phyloP scores from a whole-genome alignment of 257 asterid species.

The Solanum raphanifolium region DNA sequence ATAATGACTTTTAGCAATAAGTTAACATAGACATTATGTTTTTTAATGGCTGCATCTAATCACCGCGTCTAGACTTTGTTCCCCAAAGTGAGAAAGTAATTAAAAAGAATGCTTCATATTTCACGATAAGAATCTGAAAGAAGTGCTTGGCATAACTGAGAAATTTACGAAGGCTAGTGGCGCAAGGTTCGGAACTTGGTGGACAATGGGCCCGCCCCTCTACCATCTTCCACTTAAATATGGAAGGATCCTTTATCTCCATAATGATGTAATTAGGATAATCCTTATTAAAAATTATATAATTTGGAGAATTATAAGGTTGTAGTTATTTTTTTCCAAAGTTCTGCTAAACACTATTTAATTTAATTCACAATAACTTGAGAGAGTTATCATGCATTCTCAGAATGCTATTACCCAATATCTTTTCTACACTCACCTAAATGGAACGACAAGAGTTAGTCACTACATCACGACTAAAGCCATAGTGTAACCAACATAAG shows the following conservation, averaged over 20 bases:
- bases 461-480: background rate
- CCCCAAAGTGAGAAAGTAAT: background rate
- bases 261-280: background rate
- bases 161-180: background rate
- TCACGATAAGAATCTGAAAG: background rate
- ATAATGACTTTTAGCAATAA: background rate
- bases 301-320: background rate
- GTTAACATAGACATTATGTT: background rate
- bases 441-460: background rate
- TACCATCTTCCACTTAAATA: background rate
- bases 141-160: background rate
- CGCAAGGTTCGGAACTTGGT: background rate
- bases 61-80: background rate
- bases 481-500: background rate
- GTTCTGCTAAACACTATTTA: background rate
- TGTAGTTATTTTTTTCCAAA: background rate
- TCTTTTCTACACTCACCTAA: background rate
- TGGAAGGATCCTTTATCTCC: background rate
- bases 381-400: background rate
- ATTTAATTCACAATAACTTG: background rate
- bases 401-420: background rate
- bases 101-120: background rate
- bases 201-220: background rate
- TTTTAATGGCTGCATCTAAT: background rate
- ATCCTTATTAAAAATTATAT: background rate